Conservation (phyloP, 345 rosid genomes). For the Reutealis trisperma region DNA sequence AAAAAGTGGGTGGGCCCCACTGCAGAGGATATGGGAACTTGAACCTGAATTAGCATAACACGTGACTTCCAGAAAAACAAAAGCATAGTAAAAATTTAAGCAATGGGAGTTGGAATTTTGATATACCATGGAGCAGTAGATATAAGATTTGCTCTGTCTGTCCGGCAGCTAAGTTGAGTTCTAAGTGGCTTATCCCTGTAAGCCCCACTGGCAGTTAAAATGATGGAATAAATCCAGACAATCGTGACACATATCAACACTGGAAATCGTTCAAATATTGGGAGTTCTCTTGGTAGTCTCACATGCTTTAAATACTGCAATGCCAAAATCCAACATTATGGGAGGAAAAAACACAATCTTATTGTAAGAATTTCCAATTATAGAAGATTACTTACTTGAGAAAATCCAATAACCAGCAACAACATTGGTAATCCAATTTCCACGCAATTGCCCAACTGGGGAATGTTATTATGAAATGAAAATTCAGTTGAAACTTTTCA, state of each 20-base stretch:
- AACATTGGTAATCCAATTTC: slow-evolving; percentile 40
- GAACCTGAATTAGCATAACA: slow-evolving; percentile 25
- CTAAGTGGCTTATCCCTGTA: slow-evolving; percentile 26
- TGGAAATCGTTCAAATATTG: slow-evolving; percentile 36
- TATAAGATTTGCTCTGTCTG: slow-evolving; percentile 35
- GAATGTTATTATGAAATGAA: neutral
- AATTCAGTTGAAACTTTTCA: neutral
- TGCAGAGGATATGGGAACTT: slow-evolving; percentile 40
- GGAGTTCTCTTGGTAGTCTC: slow-evolving; percentile 27
- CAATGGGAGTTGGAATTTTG: neutral
- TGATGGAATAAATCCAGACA: slow-evolving; percentile 32
- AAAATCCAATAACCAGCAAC: slow-evolving; percentile 30
- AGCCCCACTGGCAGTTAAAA: slow-evolving; percentile 37
- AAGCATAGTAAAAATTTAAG: neutral
- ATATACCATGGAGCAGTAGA: slow-evolving; percentile 35
- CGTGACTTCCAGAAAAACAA: neutral
- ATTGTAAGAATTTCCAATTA: neutral
- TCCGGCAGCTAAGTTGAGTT: slow-evolving; percentile 36
- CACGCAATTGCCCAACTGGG: slow-evolving; percentile 36
- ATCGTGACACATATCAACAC: slow-evolving; percentile 31
- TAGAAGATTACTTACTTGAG: slow-evolving; percentile 25
- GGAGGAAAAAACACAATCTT: neutral
- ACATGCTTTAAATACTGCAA: slow-evolving; percentile 38
- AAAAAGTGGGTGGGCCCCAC: slow-evolving; percentile 42
- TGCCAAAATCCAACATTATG: neutral